Base-by-base conservation (phyloP, 164 flowering plant genomes). In the Malania oleifera region DNA sequence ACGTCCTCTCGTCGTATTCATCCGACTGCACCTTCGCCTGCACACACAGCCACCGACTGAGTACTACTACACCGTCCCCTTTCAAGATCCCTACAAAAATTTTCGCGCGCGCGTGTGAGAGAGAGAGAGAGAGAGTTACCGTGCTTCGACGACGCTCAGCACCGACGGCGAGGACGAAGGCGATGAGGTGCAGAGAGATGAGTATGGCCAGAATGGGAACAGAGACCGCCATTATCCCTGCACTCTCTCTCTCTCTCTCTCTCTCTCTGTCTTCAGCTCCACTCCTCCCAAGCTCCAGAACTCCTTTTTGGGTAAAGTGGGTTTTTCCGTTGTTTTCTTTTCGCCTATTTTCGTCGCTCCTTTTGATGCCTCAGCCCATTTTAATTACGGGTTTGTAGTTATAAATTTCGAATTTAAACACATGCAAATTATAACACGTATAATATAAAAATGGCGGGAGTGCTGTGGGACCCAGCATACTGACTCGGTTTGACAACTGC, bases 121-220 rank as follows among this genome's bases (percentile, higher is more conserved):
- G 37, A 10, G 18, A 44, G 23, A 63, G 44, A 54, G 26, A 19
- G 53, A 56, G 43, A 57, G 27, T 59, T 80, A 92, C 98, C 41
- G 70, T 60, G 87, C 95, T 87, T 40, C 98, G 86, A 47, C 98
- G 88, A 15, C 79, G 75, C 67, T 92, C 98, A 29, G 96, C 96
- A 47, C 95, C 98, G 56, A 92, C 63, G 52, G 96, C 91, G 64
- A 89, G 59, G 41, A 85, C 88, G 70, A 92, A 84, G 69, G 98
- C 95, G 58, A 92, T 70, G 75, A 92, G 85, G 67, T 89, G 82
- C n/a, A 89, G 85, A 24, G 82, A 61, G 27, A 53, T 70, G 66
- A 87, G 20, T 63, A 80, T 44, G 61, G 73, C 85, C 5, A 85
- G 24, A 37, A 92, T 51, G 17, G 80, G 23, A n/a, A 80, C 57